Conservation (phyloP, 495 filamentous ascomycete genomes). For the Aspergillus hancockii region DNA sequence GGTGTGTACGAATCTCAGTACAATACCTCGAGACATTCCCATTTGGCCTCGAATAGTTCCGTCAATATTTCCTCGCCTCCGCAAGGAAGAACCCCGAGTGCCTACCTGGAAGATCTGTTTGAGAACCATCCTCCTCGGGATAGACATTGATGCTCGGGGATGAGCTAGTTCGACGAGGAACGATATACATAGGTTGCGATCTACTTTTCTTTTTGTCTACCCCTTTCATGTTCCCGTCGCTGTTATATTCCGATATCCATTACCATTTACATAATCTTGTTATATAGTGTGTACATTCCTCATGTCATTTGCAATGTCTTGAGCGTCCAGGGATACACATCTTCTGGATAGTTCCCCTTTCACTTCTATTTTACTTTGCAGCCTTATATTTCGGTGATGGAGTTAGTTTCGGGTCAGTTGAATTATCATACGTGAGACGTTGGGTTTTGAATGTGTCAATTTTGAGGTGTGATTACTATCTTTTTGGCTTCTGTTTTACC, state of each 20-base stretch:
- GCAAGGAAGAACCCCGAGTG: constrained; percentile 79
- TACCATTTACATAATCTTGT: constrained; percentile 8
- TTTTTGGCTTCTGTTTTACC: background rate
- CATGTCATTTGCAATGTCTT: background rate
- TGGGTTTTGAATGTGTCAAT: background rate
- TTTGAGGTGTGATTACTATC: background rate
- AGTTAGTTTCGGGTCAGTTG: constrained; percentile 3
- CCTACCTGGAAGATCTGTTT: constrained; percentile 91
- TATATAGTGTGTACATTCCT: constrained; percentile 3
- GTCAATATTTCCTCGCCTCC: constrained; percentile 67
- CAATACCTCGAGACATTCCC: constrained; percentile 33
- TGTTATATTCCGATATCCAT: background rate
- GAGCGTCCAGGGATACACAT: background rate
- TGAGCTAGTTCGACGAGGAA: background rate
- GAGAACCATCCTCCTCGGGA: constrained; percentile 56
- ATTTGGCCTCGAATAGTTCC: constrained; percentile 62
- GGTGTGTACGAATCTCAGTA: constrained; percentile 32
- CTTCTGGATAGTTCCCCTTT: background rate
- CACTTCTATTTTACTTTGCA: constrained; percentile 3
- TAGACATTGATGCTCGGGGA: constrained; percentile 5
- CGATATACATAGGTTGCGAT: constrained; percentile 1
- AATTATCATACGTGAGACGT: background rate
- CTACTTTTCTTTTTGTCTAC: background rate
- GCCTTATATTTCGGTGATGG: constrained; percentile 9
- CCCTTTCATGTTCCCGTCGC: background rate